Conservation (phyloP, 352 stramenopile species). For the Phytopythium boreale region DNA sequence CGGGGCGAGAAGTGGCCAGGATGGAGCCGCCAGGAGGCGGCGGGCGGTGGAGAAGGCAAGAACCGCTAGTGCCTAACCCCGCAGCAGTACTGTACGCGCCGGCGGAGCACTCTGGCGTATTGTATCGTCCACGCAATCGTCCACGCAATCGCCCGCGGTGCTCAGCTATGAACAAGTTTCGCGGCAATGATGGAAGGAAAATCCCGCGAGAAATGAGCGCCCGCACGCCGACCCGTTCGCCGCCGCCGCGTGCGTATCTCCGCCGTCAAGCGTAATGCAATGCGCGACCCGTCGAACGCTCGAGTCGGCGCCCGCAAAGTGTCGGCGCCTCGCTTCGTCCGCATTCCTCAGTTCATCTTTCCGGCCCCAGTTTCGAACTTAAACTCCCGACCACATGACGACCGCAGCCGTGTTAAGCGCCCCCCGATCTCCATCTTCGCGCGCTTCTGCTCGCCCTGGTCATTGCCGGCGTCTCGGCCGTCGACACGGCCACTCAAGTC, state of each 20-base stretch:
- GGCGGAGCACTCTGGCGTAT: background rate
- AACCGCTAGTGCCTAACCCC: background rate
- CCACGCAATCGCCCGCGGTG: background rate
- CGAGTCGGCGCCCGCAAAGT: too few relatives aligned
- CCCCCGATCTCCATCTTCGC: background rate
- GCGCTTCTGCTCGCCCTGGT: conserved; percentile 1
- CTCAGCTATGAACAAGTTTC: background rate
- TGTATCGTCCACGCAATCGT: background rate
- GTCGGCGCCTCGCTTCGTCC: background rate
- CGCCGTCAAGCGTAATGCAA: background rate
- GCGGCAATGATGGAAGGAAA: background rate
- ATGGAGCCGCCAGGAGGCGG: background rate
- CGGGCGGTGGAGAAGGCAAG: background rate
- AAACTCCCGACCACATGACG: background rate
- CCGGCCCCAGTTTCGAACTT: background rate
- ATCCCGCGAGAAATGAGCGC: conserved; percentile 4
- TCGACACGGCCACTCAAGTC: conserved; percentile 21
- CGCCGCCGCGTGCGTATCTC: background rate
- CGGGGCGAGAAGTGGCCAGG: background rate
- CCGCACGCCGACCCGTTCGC: background rate
- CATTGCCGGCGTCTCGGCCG: conserved; percentile 15
- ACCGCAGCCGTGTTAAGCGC: background rate
- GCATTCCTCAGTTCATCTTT: background rate
- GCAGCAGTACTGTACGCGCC: background rate
- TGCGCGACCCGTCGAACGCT: background rate